These are phyloP conservation scores for Trichopus zeylanicus DNA, from an alignment of 116 monocot species.

Conservation along the genomic window DNA sequence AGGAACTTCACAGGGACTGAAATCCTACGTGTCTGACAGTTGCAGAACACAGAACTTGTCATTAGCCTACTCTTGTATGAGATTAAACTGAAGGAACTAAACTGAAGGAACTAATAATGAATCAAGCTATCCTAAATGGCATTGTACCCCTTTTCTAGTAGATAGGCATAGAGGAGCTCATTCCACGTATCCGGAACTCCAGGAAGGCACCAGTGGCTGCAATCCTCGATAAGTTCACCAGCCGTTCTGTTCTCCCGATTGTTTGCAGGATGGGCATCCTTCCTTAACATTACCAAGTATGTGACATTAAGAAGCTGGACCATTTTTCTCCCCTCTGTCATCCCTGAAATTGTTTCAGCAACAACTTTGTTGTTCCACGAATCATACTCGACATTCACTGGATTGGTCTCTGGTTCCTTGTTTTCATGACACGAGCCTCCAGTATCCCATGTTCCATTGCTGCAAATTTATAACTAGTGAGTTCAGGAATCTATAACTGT, in stretches of 20 bases:
- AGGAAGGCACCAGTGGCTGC: constrained; percentile 97
- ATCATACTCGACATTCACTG: constrained; percentile 7
- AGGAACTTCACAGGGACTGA: no score
- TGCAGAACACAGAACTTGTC: no score
- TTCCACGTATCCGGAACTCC: constrained; percentile 92
- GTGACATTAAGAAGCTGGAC: constrained; percentile 54
- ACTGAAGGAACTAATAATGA: not conserved
- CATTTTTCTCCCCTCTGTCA: constrained; percentile 5
- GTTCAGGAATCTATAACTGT: not conserved
- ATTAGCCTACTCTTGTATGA: no score
- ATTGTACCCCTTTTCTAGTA: constrained; percentile 22
- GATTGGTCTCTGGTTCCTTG: constrained; percentile 16
- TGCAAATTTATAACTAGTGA: constrained; percentile 3
- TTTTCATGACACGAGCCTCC: constrained; percentile 33
- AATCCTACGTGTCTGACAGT: no score
- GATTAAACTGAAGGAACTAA: not conserved
- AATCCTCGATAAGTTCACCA: constrained; percentile 32
- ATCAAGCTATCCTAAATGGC: not conserved
- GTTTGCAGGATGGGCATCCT: constrained; percentile 63
- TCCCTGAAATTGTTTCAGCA: constrained; percentile 1
- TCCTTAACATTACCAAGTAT: constrained; percentile 44
- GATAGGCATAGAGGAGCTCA: constrained; percentile 50
- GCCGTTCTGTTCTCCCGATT: constrained; percentile 39
- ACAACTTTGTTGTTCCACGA: constrained; percentile 56
- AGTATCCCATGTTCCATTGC: constrained; percentile 58